These are phyloP conservation scores for Kodamaea anthophila DNA, from an alignment of 1,139 yeast genomes.

Conservation along the genomic window DNA sequence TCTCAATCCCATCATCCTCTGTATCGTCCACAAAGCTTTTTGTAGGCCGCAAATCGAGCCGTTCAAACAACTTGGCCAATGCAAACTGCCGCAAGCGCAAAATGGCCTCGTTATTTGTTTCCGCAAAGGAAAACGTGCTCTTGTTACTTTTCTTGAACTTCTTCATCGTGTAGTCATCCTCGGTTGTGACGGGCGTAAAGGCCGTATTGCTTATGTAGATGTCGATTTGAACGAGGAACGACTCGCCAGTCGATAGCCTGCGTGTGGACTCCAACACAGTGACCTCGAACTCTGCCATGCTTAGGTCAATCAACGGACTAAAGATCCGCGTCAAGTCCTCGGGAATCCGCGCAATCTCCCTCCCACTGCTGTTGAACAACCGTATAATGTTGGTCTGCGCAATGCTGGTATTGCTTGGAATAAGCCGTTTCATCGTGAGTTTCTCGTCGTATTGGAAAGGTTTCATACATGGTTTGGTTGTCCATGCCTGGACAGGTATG, in stretches of 20 bases:
- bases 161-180: slow-evolving; percentile 6
- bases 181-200: slow-evolving; percentile 23
- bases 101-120: slow-evolving; percentile 49
- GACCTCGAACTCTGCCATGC: slow-evolving; percentile 50
- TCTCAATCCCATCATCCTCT: slow-evolving; percentile 3
- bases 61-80: slow-evolving; percentile 49
- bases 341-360: slow-evolving; percentile 76
- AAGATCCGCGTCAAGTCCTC: slow-evolving; percentile 67
- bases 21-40: slow-evolving; percentile 7
- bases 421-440: slow-evolving; percentile 31
- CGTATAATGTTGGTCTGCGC: slow-evolving; percentile 25
- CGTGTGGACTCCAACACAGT: slow-evolving; percentile 56
- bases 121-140: slow-evolving; percentile 27
- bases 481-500: slow-evolving; percentile 71
- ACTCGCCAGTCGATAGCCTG: slow-evolving; percentile 66
- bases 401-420: slow-evolving; percentile 20
- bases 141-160: slow-evolving; percentile 10
- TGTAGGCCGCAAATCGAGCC: slow-evolving; percentile 22
- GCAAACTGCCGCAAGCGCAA: slow-evolving; percentile 54
- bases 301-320: slow-evolving; percentile 57
- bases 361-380: slow-evolving; percentile 20
- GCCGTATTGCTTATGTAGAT: slow-evolving; percentile 51
- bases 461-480: slow-evolving; percentile 65
- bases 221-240: slow-evolving; percentile 58
- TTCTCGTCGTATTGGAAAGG: slow-evolving; percentile 48